phyloP scores from a whole-genome alignment of 331 rosid species.

The Malus hybrid region DNA sequence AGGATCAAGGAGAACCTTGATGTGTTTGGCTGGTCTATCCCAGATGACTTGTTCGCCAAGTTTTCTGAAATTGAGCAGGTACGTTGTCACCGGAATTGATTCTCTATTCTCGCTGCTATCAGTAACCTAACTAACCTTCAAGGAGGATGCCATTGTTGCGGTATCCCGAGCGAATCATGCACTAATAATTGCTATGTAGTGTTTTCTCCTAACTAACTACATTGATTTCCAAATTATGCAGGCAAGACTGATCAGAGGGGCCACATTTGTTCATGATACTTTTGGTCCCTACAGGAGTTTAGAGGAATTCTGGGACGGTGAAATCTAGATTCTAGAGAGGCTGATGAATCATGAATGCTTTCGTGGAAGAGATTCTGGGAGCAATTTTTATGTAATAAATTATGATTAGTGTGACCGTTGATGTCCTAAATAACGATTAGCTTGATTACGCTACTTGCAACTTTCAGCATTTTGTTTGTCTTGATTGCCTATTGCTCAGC shows the following conservation, averaged over 20 bases:
- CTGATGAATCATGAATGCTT: neutral
- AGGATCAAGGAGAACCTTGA: constrained; percentile 73
- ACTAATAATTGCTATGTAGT: neutral
- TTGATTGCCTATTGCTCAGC: neutral
- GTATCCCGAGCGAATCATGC: no score
- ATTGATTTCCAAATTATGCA: constrained; percentile 24
- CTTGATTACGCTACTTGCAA: neutral
- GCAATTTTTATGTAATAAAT: neutral
- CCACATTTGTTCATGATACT: constrained; percentile 40
- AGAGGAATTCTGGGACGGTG: constrained; percentile 87
- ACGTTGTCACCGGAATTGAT: neutral
- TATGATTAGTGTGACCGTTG: neutral
- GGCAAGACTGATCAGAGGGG: constrained; percentile 53
- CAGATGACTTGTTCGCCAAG: constrained; percentile 52
- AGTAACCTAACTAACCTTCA: neutral
- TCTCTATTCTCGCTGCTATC: neutral
- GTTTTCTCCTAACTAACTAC: neutral
- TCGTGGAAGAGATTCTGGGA: neutral
- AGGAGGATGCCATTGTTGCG: no score
- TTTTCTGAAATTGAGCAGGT: constrained; percentile 63
- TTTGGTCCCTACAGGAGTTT: constrained; percentile 41
- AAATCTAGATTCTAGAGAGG: constrained; percentile 26
- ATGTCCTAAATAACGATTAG: neutral
- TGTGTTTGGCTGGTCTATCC: constrained; percentile 71
- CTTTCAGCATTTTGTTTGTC: neutral